Conservation (phyloP, 148 eudicot genomes). For the Talinum fruticosum region DNA sequence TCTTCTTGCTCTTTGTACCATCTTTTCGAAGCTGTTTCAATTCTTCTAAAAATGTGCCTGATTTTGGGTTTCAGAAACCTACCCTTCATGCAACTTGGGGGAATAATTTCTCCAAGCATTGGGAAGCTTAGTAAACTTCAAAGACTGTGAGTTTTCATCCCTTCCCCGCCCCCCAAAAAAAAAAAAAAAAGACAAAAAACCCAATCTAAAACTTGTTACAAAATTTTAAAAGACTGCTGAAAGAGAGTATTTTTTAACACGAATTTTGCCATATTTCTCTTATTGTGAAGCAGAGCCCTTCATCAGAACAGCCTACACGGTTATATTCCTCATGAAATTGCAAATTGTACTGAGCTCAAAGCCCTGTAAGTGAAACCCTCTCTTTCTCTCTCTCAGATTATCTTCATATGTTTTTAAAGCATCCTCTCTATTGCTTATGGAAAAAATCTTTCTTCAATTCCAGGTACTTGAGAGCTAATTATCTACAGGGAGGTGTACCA, state of each 20-base stretch:
- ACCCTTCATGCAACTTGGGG: constrained; percentile 87
- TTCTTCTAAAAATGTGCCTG: constrained; percentile 10
- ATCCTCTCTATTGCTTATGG: background rate
- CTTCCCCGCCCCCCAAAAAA: background rate
- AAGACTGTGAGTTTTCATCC: constrained; percentile 65
- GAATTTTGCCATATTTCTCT: constrained; percentile 3
- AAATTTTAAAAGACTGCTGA: background rate
- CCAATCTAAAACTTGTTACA: background rate
- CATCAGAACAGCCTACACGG: constrained; percentile 95
- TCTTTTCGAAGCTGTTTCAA: background rate
- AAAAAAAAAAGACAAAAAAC: too few relatives aligned
- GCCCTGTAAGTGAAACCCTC: constrained; percentile 64
- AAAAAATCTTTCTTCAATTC: background rate
- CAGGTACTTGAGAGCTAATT: constrained; percentile 87
- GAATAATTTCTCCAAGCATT: constrained; percentile 83
- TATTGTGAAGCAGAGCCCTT: constrained; percentile 58
- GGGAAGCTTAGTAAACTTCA: constrained; percentile 74
- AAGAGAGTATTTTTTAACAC: constrained; percentile 7
- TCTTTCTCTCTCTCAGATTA: background rate
- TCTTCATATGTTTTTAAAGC: constrained; percentile 6
- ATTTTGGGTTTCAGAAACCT: constrained; percentile 56
- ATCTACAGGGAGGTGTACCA: constrained; percentile 95
- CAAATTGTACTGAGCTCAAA: constrained; percentile 76
- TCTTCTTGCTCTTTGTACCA: background rate
- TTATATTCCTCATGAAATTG: constrained; percentile 74